Evolutionary conservation across 78 protist genomes (phyloP), one percentile per base, ranked within the genome.

Genomic region (Dictyostelium citrinum): DNA sequence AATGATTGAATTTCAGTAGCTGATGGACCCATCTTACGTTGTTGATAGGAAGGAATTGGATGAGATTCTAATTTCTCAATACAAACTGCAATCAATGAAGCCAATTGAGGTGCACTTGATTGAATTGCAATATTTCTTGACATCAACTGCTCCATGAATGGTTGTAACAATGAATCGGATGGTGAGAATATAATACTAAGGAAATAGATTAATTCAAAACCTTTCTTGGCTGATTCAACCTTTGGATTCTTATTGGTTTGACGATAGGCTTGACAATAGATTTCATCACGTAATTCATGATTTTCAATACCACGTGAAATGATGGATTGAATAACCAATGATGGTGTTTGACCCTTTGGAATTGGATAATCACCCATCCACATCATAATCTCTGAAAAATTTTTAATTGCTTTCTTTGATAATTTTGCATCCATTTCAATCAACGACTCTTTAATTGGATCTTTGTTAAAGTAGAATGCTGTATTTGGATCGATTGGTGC

Each of bases 161-260:
- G 55, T 49, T 67, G 33, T 4, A 46, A 8, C 6, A 88, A 46
- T n/a, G 80, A 67, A 9, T 88, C 93, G 6, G 81, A 51, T 76
- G 93, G 84, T 45, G 86, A 61, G 55, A 67, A 88, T 10, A 81
- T 22, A 22, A 68, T 31, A 4, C 85, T 12, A 16, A 88, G 64
- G 85, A 76, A 88, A 27, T 67, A 64, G 5, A 88, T 20, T 24
- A 88, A 43, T 68, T 88, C 93, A 24, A 88, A 88, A 17, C 86
- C 93, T 64, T 74, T 81, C 24, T 67, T 55, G 17, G 72, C 24
- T 2, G 76, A 51, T 14, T 88, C 93, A 39, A 46, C 67, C 11
- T 80, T 82, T 35, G 95, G 95, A 55, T 91, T 91, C 16, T 55
- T 35, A 61, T 83, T 91, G 82, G 95, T 91, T 71, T 91, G 95